Conservation (phyloP, 2,329 filamentous ascomycete genomes). For the Epichloe sibirici region DNA sequence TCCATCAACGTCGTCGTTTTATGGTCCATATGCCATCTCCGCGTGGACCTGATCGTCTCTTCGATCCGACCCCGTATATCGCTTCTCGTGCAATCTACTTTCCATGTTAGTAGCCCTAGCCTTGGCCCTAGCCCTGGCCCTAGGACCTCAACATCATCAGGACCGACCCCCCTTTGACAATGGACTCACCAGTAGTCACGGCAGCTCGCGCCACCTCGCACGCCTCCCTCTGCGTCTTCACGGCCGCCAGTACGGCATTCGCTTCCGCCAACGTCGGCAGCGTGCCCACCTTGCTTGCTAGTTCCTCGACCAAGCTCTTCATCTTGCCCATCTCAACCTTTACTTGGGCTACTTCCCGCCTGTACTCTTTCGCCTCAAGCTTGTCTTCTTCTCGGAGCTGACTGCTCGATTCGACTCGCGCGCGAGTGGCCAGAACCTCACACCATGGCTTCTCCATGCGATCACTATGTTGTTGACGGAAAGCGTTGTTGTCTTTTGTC, state of each 20-base stretch:
- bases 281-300: slow-evolving; percentile 13
- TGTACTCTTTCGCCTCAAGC: slow-evolving; percentile 1
- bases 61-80: slow-evolving; percentile 17
- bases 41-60: slow-evolving; percentile 24
- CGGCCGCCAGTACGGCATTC: slow-evolving; percentile 7
- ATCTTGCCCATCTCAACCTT: slow-evolving; percentile 14
- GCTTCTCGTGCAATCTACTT: slow-evolving; percentile 1
- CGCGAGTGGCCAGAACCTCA: slow-evolving; percentile 21
- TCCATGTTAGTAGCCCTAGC: neutral
- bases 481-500: slow-evolving; percentile 17
- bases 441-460: slow-evolving; percentile 17
- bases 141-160: too few relatives aligned
- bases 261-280: slow-evolving; percentile 12
- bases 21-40: slow-evolving; percentile 27
- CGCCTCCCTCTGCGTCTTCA: slow-evolving; percentile 1
- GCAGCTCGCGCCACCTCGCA: neutral
- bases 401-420: slow-evolving; percentile 11
- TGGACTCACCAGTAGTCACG: neutral
- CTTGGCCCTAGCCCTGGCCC: too few relatives aligned
- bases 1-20: slow-evolving; percentile 21
- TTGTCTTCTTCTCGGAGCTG: neutral
- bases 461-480: slow-evolving; percentile 17
- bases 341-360: slow-evolving; percentile 1
- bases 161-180: too few relatives aligned
- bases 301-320: slow-evolving; percentile 10